Conservation (phyloP, 1,284 basidiomycete genomes). For the Heterobasidion occidentale region DNA sequence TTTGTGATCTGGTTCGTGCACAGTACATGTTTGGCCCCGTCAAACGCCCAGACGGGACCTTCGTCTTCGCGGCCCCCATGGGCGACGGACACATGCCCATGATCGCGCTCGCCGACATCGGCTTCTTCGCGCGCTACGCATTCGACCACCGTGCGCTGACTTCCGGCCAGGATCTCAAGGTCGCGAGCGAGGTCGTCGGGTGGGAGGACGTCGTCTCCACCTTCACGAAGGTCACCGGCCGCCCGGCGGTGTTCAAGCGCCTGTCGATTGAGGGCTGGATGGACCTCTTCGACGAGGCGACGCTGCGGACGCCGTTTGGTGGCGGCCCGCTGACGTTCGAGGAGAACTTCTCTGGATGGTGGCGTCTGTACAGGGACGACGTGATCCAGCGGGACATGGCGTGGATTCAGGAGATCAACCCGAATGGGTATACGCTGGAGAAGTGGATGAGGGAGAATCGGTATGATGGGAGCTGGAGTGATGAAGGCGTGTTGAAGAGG, state of each 20-base stretch:
- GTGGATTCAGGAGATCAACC: conserved; percentile 31
- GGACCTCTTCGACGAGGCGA: conserved; percentile 21
- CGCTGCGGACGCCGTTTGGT: conserved; percentile 20
- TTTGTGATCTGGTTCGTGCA: neutral
- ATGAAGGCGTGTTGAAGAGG: neutral
- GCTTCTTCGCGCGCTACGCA: conserved; percentile 37
- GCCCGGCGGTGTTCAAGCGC: conserved; percentile 26
- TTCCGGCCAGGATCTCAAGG: conserved; percentile 30
- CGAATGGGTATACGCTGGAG: conserved; percentile 17
- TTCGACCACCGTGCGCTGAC: conserved; percentile 33
- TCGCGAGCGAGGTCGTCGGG: conserved; percentile 32
- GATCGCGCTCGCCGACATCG: conserved; percentile 38
- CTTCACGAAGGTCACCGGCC: conserved; percentile 34
- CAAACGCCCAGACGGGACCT: conserved; percentile 31
- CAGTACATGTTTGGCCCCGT: conserved; percentile 32
- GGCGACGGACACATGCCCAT: conserved; percentile 32
- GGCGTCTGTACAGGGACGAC: conserved; percentile 33
- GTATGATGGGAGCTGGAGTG: conserved; percentile 8
- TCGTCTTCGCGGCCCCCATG: conserved; percentile 33
- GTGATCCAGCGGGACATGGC: conserved; percentile 33
- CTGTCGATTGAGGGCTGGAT: conserved; percentile 31
- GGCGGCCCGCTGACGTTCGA: conserved; percentile 25
- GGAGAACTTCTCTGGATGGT: conserved; percentile 34
- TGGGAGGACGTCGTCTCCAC: conserved; percentile 31
- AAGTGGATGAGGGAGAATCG: conserved; percentile 18